These are phyloP conservation scores for Diplotaxis tenuifolia DNA, from an alignment of 345 rosid genomes.

Conservation along the genomic window DNA sequence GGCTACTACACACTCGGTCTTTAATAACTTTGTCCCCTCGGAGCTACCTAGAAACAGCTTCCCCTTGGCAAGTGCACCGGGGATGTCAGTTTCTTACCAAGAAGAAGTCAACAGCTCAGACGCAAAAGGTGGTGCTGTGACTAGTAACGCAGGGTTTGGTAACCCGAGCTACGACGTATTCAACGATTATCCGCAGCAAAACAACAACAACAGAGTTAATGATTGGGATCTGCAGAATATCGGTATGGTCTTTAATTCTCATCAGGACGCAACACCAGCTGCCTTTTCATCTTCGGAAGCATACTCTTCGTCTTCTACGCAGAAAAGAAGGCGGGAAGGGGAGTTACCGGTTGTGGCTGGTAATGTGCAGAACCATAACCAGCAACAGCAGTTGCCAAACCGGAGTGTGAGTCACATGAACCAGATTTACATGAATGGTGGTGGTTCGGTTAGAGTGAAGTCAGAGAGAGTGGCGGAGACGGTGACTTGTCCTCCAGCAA, in stretches of 20 bases:
- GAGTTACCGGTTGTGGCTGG: slow-evolving; percentile 11
- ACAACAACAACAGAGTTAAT: slow-evolving; percentile 38
- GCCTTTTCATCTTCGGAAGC: slow-evolving; percentile 35
- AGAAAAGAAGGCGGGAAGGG: slow-evolving; percentile 45
- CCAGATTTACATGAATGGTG: too few relatives aligned
- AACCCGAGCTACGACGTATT: slow-evolving; percentile 57
- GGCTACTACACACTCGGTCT: slow-evolving; percentile 42
- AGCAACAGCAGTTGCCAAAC: slow-evolving; percentile 1
- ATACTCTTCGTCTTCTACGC: slow-evolving; percentile 31
- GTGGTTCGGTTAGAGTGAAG: slow-evolving; percentile 55
- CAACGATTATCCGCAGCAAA: slow-evolving; percentile 56
- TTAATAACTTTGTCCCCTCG: slow-evolving; percentile 47
- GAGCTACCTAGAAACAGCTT: not conserved
- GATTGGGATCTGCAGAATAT: slow-evolving; percentile 75
- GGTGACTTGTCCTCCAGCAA: slow-evolving; percentile 31
- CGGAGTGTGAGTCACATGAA: slow-evolving; percentile 21
- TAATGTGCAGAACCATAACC: slow-evolving; percentile 13
- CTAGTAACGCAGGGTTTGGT: slow-evolving; percentile 41
- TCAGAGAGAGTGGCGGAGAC: slow-evolving; percentile 60
- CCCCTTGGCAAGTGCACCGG: slow-evolving; percentile 48
- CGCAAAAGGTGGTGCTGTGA: slow-evolving; percentile 35
- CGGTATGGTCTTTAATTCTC: slow-evolving; percentile 49
- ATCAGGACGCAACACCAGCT: slow-evolving; percentile 46
- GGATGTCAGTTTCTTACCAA: slow-evolving; percentile 35
- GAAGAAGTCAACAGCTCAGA: slow-evolving; percentile 33